A percentile compares a stretch with the other conserved stretches of the same genome.
phyloP scores from a whole-genome alignment of 2,329 filamentous ascomycete species.

The Plenodomus tracheiphilus region DNA sequence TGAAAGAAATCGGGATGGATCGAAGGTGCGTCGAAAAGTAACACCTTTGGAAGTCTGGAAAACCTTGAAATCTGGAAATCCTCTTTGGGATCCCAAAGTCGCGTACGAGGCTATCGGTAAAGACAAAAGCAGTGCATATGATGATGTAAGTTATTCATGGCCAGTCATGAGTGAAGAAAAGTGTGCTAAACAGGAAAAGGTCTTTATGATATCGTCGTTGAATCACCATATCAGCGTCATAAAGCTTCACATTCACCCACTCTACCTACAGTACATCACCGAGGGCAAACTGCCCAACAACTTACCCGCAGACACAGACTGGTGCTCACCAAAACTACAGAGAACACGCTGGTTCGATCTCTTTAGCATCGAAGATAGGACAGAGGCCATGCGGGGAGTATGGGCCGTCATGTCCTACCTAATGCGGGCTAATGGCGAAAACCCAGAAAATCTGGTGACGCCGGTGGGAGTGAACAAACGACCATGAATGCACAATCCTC shows the following conservation, averaged over 20 bases:
- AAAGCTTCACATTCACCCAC: constrained; percentile 59
- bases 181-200: no score
- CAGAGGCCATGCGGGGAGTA: constrained; percentile 59
- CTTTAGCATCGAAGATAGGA: constrained; percentile 56
- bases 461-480: background rate
- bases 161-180: constrained; percentile 3
- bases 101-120: constrained; percentile 62
- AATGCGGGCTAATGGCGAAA: constrained; percentile 30
- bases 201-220: constrained; percentile 64
- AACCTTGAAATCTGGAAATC: constrained; percentile 53
- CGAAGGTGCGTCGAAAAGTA: constrained; percentile 45
- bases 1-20: constrained; percentile 28
- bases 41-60: constrained; percentile 58
- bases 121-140: constrained; percentile 50
- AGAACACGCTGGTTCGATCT: constrained; percentile 64
- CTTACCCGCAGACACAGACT: constrained; percentile 38
- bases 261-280: constrained; percentile 60
- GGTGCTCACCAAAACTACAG: constrained; percentile 57
- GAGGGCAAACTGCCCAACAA: constrained; percentile 44
- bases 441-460: background rate
- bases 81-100: constrained; percentile 60
- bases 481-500: background rate
- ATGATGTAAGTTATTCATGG: constrained; percentile 53
- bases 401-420: constrained; percentile 63
- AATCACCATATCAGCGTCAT: constrained; percentile 66